Evolutionary conservation across 306 rosid genomes (phyloP), one percentile per base, ranked within the genome.

Genomic region (Cucurbita moschata): DNA sequence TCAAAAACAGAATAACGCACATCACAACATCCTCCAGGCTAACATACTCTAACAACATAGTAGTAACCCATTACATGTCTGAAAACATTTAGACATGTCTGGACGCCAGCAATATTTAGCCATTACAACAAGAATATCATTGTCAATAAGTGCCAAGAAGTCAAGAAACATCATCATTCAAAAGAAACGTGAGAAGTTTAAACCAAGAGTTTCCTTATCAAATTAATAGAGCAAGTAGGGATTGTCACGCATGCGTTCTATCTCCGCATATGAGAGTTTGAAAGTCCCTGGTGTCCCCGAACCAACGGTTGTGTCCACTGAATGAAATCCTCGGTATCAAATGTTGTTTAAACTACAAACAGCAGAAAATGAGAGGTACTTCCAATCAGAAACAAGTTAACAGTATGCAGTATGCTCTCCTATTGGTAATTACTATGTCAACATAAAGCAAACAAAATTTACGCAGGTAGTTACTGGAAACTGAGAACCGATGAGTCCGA

Each of bases 31-130:
- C 93, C 84, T 82, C 83, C 71, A 68, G 40, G 79, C 88, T 85
- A 85, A 77, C 42, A 84, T 81, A 92, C 96, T 88, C 88, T 50
- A 89, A 87, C 94, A 89, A 81, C 77, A 83, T 79, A 68, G 73
- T 82, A 47, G 35, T 47, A 86, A 87, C 81, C 86, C 78, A 86
- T 64, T 61, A 80, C 79, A 78, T 57, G 81, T 77, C 84, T 71
- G 49, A 82, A 81, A 80, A 37, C 85, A 81, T 87, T 89, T 81
- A 82, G 81, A 84, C 83, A 91, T 80, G 85, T 49, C 81, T 3
- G 81, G 84, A 85, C 94, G 75, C 76, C 81, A 81, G 82, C 75
- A 86, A 84, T 85, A 85, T 85, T 86, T 86, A 80, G 91, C 82
- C 86, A 92, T 77, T 83, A 91, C 91, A 91, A 79, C 77, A 89